Evolutionary conservation across 768 basidiomycete species (phyloP).

Genomic region (Russula dissimulans): DNA sequence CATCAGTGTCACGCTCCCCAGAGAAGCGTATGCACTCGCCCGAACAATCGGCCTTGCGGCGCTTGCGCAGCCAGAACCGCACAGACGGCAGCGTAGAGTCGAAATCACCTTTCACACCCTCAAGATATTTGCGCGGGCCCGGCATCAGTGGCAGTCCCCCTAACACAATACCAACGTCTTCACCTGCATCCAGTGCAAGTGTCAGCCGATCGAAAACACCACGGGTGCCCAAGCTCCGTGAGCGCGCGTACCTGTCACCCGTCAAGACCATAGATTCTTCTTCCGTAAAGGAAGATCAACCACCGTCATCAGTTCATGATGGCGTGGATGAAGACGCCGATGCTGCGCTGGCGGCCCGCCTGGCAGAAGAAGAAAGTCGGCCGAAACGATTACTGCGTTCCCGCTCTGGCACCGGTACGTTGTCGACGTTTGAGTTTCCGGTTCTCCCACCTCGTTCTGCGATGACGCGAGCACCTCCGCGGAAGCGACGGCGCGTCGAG

Average conservation of each 20-base stretch:
- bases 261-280: conserved; percentile 10
- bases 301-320: conserved; percentile 9
- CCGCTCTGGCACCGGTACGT: conserved; percentile 23
- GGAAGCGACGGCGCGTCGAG: conserved; percentile 27
- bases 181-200: conserved; percentile 4
- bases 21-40: conserved; percentile 16
- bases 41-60: conserved; percentile 5
- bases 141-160: conserved; percentile 15
- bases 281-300: conserved; percentile 20
- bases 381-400: conserved; percentile 25
- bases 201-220: conserved; percentile 3
- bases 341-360: conserved; percentile 24
- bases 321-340: conserved; percentile 18
- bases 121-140: conserved; percentile 14
- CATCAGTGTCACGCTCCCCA: conserved; percentile 5
- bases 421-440: conserved; percentile 13
- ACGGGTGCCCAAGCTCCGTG: background rate
- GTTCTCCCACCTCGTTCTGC: background rate
- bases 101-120: conserved; percentile 6
- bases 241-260: background rate
- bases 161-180: conserved; percentile 5
- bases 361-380: conserved; percentile 25
- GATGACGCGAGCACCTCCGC: conserved; percentile 12
- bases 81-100: background rate
- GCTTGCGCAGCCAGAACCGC: conserved; percentile 15